Evolutionary conservation across 2,329 filamentous ascomycete genomes (phyloP).

Genomic region (Botrytis tulipae): DNA sequence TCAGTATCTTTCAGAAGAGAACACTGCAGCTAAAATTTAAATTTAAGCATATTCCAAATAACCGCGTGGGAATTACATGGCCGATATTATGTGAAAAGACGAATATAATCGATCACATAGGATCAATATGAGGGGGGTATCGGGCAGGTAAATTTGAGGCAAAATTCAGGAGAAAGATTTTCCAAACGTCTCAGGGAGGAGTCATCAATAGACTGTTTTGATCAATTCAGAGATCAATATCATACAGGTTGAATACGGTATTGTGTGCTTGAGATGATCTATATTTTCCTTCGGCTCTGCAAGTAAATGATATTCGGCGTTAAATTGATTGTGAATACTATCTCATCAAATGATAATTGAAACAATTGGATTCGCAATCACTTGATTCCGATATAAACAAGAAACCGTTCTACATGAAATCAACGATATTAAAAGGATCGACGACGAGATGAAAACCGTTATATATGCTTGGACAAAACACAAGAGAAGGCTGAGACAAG

Average conservation of each 20-base stretch:
- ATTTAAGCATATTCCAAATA: neutral
- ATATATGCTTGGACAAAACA: neutral
- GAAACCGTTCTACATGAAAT: neutral
- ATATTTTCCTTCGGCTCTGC: neutral
- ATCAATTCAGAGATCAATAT: neutral
- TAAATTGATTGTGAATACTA: neutral
- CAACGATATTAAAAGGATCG: neutral
- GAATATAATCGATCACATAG: neutral
- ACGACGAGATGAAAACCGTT: neutral
- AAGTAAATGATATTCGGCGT: neutral
- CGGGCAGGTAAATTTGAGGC: neutral
- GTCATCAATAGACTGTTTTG: neutral
- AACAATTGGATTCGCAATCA: neutral
- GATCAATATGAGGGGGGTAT: neutral
- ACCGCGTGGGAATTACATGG: neutral
- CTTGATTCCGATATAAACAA: neutral
- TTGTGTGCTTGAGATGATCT: neutral
- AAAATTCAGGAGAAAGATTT: neutral
- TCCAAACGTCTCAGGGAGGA: neutral
- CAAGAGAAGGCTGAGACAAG: constrained; percentile 7
- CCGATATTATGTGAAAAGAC: neutral
- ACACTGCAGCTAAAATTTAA: neutral
- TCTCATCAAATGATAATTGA: neutral
- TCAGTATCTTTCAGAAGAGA: neutral
- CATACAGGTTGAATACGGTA: neutral